phyloP scores from a whole-genome alignment of 768 basidiomycete species.

The Suillus subalutaceus region DNA sequence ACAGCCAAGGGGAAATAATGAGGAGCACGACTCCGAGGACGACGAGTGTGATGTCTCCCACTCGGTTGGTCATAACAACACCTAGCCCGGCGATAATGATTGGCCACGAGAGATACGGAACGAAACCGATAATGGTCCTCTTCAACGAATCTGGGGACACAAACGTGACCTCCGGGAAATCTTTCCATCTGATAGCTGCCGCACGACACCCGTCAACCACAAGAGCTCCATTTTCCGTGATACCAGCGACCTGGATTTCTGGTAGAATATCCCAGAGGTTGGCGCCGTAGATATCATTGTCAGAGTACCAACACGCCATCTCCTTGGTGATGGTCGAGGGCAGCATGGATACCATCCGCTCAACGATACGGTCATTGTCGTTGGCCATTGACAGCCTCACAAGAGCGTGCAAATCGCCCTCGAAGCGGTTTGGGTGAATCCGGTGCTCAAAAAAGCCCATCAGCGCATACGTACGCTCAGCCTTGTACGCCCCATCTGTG shows the following conservation, averaged over 20 bases:
- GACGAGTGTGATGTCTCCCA: not conserved
- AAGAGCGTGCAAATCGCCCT: not conserved
- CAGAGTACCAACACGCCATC: not conserved
- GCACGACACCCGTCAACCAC: not conserved
- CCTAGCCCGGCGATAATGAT: no score
- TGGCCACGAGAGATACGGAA: not conserved
- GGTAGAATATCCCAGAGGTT: not conserved
- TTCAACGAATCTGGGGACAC: not conserved
- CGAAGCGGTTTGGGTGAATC: not conserved
- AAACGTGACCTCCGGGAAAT: not conserved
- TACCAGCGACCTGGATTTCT: not conserved
- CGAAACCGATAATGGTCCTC: not conserved
- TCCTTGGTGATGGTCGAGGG: not conserved
- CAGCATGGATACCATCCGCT: not conserved
- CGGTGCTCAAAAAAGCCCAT: not conserved
- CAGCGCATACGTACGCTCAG: not conserved
- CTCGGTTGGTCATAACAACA: not conserved
- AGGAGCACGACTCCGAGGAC: not conserved
- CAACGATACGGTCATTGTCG: not conserved
- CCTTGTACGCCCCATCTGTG: no score
- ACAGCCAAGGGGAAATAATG: not conserved
- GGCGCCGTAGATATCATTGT: not conserved
- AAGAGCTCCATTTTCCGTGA: not conserved
- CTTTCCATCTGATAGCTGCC: not conserved
- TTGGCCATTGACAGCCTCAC: not conserved